Conservation (phyloP, 139 green algal genomes). For the Asterochloris erici region DNA sequence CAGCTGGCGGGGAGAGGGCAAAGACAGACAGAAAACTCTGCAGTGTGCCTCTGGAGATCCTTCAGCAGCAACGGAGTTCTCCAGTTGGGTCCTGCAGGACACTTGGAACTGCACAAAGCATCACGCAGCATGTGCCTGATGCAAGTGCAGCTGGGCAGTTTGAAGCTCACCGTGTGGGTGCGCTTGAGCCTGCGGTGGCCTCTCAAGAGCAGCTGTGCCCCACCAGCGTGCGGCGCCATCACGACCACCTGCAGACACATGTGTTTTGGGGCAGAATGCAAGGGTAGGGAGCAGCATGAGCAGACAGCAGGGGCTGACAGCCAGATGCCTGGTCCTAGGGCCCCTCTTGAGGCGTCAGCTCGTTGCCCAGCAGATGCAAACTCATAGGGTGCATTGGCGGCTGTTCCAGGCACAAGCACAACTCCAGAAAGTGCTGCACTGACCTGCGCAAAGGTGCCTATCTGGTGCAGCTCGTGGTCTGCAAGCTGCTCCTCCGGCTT, state of each 20-base stretch:
- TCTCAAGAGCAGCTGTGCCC: constrained; percentile 84
- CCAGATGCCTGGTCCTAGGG: no score
- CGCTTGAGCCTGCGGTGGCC: constrained; percentile 78
- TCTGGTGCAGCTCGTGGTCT: constrained; percentile 4
- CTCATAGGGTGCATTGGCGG: no score
- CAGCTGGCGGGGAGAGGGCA: neutral
- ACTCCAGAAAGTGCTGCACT: no score
- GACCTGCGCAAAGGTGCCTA: constrained; percentile 13
- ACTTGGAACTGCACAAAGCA: no score
- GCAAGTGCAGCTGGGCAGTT: neutral
- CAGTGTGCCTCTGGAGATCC: neutral
- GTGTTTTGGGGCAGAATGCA: neutral
- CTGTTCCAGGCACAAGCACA: no score
- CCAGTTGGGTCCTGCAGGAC: neutral
- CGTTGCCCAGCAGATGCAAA: no score
- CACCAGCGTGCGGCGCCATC: constrained; percentile 53
- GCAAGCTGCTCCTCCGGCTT: neutral
- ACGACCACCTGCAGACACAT: constrained; percentile 73
- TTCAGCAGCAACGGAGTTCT: neutral
- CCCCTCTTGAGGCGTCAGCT: no score
- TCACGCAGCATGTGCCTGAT: neutral
- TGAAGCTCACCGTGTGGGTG: constrained; percentile 35
- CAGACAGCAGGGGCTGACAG: no score
- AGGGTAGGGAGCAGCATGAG: neutral
- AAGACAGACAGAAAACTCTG: neutral